Percentiles rank a stretch among this genome's conserved stretches.
Conservation (phyloP, 768 basidiomycete genomes). For the Trametes sanguinea region DNA sequence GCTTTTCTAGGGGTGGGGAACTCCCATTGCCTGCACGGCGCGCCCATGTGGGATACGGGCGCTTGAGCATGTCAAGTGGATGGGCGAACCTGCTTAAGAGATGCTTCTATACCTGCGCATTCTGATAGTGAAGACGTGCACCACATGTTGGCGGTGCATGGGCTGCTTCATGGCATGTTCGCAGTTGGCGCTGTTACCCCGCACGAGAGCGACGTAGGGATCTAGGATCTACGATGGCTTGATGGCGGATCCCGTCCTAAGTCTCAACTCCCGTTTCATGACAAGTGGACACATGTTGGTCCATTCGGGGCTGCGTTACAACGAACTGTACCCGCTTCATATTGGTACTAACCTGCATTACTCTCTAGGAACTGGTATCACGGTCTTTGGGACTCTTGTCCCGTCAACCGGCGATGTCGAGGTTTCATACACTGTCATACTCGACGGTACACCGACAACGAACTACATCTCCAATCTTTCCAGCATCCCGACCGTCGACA, state of each 20-base stretch:
- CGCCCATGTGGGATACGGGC: slow-evolving; percentile 16
- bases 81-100: too few relatives aligned
- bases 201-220: background rate
- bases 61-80: background rate
- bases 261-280: background rate
- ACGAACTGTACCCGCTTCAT: background rate
- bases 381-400: slow-evolving; percentile 54
- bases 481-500: slow-evolving; percentile 28
- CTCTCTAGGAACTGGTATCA: slow-evolving; percentile 60
- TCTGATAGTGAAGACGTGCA: slow-evolving; percentile 3
- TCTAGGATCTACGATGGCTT: slow-evolving; percentile 15
- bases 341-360: background rate
- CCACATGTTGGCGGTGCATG: background rate
- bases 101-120: slow-evolving; percentile 2
- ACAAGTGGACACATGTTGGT: slow-evolving; percentile 4
- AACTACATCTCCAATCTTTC: slow-evolving; percentile 31
- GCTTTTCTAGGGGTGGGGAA: background rate
- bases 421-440: slow-evolving; percentile 44
- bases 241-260: slow-evolving; percentile 15
- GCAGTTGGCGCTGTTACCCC: slow-evolving; percentile 1
- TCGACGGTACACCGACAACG: slow-evolving; percentile 49
- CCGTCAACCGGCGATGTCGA: slow-evolving; percentile 21
- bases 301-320: background rate
- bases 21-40: background rate
- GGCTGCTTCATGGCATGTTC: slow-evolving; percentile 1